Base-by-base conservation (phyloP, 345 rosid species). In the Sisymbrium irio region DNA sequence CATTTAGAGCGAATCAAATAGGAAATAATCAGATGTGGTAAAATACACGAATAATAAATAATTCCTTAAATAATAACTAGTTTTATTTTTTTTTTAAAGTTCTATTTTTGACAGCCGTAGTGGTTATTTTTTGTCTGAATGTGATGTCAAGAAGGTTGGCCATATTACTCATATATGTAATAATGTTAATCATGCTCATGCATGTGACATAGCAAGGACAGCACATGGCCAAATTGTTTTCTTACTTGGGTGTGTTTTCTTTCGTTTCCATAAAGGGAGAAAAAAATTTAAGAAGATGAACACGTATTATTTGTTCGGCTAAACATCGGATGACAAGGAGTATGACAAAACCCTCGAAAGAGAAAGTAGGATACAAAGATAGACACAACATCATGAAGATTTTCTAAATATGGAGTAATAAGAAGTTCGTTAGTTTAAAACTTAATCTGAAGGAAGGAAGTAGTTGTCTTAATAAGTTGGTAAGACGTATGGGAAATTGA, bases 401-500 rank as follows among this genome's bases (percentile, higher is more conserved):
- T 14, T 50, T 36, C 40, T 8, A 40, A 41, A 17, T 55, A 42
- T n/a, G 33, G 32, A 41, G 72, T 30, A 41, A 41, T 4, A 30
- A 3, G 32, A 42, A 32, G 14, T 33, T 15, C 33, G 40, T 32
- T 56, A 20, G 17, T 35, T 46, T 35, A 32, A 36, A 7, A 5
- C 18, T 20, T 55, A 1, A 25, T n/a, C n/a, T n/a, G n/a, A n/a
- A n/a, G n/a, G n/a, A n/a, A n/a, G n/a, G n/a, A n/a, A n/a, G n/a
- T n/a, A n/a, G n/a, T n/a, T n/a, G n/a, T n/a, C n/a, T n/a, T n/a
- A n/a, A n/a, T n/a, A n/a, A n/a, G n/a, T n/a, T 57, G 20, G 46
- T 57, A 57, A 57, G 20, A 56, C 45, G 73, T 42, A 32, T 56
- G 44, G 35, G 25, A 44, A 18, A 69, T 30, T 69, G 11, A 33